Evolutionary conservation across 1,284 basidiomycete species (phyloP), one percentile per base, ranked within the genome.

Genomic region (Cryptococcus jaspeensis): DNA sequence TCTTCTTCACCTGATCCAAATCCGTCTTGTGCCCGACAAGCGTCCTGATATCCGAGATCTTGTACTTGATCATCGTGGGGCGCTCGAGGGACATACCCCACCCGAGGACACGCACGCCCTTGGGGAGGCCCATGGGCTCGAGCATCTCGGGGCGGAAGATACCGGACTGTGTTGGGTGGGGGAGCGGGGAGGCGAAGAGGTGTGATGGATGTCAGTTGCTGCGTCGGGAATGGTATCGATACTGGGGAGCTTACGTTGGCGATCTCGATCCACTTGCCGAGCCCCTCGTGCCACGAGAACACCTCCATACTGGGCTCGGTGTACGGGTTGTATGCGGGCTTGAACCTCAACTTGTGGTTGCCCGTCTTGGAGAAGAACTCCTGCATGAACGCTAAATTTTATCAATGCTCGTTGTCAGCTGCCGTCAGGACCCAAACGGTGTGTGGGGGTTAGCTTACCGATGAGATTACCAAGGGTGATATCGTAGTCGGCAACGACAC

Each of bases 141-240:
- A 99, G 82, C 95, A 99, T 99, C 76, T 99, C 96, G 2, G 96
- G 96, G 39, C 96, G 85, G 87, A 99, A 99, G 89, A 99, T 96
- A 45, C 96, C 96, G 69, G 91, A 95, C 80, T 95, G 90, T 20
- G 22, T 5, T 32, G 28, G 4, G 28, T 32, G 22, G 18, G 3
- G 9, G 44, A 18, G 18, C 18, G 18, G 15, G 44, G 25, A 20
- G 15, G 20, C 20, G 6, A 6, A 46, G 15, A 25, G 18, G 7
- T 16, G 12, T 12, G 22, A 8, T n/a, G 20, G 12, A 32, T 32
- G 28, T 51, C 20, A 52, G 42, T 13, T 18, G 18, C 25, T 23
- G 15, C 22, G 23, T 32, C 18, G 22, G 15, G 52, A 18, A 23
- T 12, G 28, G 20, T n/a, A 53, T 6, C n/a, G 18, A 12, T 9